Percentiles rank a stretch among this genome's conserved stretches.
phyloP scores from a whole-genome alignment of 2,329 filamentous ascomycete genomes.

The Botrytis byssoidea region DNA sequence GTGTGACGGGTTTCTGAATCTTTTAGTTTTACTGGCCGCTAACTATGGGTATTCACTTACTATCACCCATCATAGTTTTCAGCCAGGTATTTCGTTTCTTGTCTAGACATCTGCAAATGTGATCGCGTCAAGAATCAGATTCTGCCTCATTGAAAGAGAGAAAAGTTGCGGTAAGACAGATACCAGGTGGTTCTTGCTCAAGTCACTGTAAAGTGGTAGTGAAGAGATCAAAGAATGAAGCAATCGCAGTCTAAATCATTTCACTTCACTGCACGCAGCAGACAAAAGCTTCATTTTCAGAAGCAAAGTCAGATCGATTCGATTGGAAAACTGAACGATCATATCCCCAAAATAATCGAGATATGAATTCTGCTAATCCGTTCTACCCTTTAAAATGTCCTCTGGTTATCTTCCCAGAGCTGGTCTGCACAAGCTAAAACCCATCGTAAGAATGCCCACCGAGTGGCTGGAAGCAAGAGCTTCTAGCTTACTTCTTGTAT shows the following conservation, averaged over 20 bases:
- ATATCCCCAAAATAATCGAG: not conserved
- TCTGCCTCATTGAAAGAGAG: too few species aligned
- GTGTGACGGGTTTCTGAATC: too few species aligned
- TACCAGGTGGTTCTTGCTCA: too few species aligned
- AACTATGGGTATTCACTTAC: too few species aligned
- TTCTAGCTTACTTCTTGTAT: constrained; percentile 31
- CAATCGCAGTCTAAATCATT: not conserved
- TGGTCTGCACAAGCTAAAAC: accelerated
- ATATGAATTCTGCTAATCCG: not conserved
- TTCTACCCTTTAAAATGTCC: not conserved
- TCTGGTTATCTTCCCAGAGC: not conserved
- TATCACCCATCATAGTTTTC: accelerated
- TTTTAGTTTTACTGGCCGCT: too few species aligned
- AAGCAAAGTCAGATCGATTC: not conserved
- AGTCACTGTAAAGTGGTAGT: not conserved
- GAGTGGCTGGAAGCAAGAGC: not conserved
- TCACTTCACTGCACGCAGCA: not conserved
- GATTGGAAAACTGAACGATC: not conserved
- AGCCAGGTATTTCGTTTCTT: too few species aligned
- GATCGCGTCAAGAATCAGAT: accelerated
- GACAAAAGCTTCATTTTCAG: not conserved
- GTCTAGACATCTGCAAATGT: too few species aligned
- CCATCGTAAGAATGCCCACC: not conserved
- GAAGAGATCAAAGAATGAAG: not conserved
- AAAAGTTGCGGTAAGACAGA: too few species aligned